phyloP scores from a whole-genome alignment of 2,329 filamentous ascomycete species.

The Ceratocystis alfenasii region DNA sequence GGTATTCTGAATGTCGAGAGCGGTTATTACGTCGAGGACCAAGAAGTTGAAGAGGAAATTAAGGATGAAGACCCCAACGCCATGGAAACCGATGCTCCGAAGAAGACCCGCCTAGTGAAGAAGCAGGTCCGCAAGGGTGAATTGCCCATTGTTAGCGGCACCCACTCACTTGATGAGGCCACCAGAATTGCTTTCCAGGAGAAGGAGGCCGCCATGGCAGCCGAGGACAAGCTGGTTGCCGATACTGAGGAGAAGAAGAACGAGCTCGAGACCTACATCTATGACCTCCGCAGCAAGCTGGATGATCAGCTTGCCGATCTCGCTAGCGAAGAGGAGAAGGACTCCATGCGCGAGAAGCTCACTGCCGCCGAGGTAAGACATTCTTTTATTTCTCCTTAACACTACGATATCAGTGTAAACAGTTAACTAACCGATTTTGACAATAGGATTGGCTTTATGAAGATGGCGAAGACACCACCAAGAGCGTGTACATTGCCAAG shows the following conservation, averaged over 20 bases:
- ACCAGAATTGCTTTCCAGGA: slow-evolving; percentile 59
- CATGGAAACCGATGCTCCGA: slow-evolving; percentile 36
- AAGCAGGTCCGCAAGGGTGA: slow-evolving; percentile 98
- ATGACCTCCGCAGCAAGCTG: slow-evolving; percentile 90
- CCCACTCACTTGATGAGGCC: slow-evolving; percentile 60
- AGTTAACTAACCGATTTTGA: slow-evolving; percentile 9
- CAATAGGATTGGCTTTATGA: slow-evolving; percentile 93
- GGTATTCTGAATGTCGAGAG: slow-evolving; percentile 93
- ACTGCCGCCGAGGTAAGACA: slow-evolving; percentile 68
- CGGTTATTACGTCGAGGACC: slow-evolving; percentile 95
- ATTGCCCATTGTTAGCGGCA: slow-evolving; percentile 73
- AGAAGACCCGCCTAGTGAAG: slow-evolving; percentile 93
- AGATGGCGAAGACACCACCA: slow-evolving; percentile 86
- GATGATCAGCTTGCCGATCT: slow-evolving; percentile 85
- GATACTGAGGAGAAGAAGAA: slow-evolving; percentile 99
- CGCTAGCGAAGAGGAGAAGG: slow-evolving; percentile 83
- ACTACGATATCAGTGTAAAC: background rate
- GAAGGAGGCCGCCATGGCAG: slow-evolving; percentile 80
- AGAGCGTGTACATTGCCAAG: slow-evolving; percentile 88
- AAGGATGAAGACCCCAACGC: slow-evolving; percentile 48
- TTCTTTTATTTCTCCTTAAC: background rate
- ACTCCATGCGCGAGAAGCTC: slow-evolving; percentile 71
- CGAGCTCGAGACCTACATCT: slow-evolving; percentile 95
- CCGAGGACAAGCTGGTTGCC: slow-evolving; percentile 96
- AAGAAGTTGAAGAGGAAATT: slow-evolving; percentile 89